phyloP scores from a whole-genome alignment of 192 early-diverging fungal species.

The Entophlyctis luteolus region DNA sequence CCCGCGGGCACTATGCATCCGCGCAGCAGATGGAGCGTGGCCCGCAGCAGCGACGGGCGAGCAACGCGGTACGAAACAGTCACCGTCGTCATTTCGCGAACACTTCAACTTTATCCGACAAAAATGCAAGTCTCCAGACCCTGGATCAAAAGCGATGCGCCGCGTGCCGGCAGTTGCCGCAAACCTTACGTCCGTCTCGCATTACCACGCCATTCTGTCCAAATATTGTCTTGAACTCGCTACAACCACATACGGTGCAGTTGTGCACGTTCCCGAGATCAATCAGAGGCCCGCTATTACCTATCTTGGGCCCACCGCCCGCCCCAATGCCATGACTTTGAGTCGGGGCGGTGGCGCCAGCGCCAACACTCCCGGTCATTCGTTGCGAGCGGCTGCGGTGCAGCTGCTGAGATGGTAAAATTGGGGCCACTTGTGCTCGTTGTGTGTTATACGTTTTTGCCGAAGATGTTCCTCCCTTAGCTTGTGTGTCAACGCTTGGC shows the following conservation, averaged over 20 bases:
- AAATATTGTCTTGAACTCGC: conserved; percentile 29
- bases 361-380: background rate
- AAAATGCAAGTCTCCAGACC: conserved; percentile 51
- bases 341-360: background rate
- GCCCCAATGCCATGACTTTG: background rate
- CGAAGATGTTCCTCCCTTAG: background rate
- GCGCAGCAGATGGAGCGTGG: too few relatives aligned
- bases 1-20: too few relatives aligned
- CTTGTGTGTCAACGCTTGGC: too few relatives aligned
- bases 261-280: conserved; percentile 39
- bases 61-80: too few relatives aligned
- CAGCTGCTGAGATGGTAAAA: background rate
- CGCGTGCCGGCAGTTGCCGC: conserved; percentile 30
- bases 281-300: conserved; percentile 33
- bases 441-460: background rate
- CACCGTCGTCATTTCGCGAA: too few relatives aligned
- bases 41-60: too few relatives aligned
- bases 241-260: conserved; percentile 44
- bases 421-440: background rate
- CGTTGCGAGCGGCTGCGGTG: background rate
- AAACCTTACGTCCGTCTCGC: conserved; percentile 12
- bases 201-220: background rate
- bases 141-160: conserved; percentile 18
- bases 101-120: too few relatives aligned
- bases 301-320: background rate